Conservation (phyloP, 2,329 filamentous ascomycete genomes). For the Fusarium tjaetaba region DNA sequence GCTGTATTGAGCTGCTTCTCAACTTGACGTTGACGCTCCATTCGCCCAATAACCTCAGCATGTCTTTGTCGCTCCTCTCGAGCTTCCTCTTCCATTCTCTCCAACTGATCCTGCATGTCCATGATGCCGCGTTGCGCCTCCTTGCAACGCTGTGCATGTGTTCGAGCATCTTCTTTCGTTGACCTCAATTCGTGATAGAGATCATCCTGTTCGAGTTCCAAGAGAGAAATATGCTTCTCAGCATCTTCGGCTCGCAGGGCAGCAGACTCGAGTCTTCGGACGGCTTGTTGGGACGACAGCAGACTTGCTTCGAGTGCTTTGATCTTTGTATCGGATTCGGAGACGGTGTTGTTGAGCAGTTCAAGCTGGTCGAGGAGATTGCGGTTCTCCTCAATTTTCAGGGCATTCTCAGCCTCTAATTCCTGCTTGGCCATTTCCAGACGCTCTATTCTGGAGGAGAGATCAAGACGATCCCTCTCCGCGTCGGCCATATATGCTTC, state of each 20-base stretch:
- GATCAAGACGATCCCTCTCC: slow-evolving; percentile 81
- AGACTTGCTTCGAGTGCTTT: slow-evolving; percentile 80
- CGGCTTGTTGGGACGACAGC: slow-evolving; percentile 78
- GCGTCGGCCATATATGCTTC: slow-evolving; percentile 94
- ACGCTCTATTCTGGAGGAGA: slow-evolving; percentile 77
- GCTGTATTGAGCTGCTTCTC: slow-evolving; percentile 85
- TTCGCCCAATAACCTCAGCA: slow-evolving; percentile 79
- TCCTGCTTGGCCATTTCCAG: slow-evolving; percentile 79
- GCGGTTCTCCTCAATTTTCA: slow-evolving; percentile 84
- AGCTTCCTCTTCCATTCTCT: slow-evolving; percentile 86
- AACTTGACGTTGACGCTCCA: slow-evolving; percentile 84
- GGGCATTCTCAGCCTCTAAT: slow-evolving; percentile 80
- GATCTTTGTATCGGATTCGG: slow-evolving; percentile 83
- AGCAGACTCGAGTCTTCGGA: slow-evolving; percentile 78
- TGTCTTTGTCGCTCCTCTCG: slow-evolving; percentile 83
- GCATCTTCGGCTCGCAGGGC: slow-evolving; percentile 80
- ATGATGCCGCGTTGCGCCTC: slow-evolving; percentile 82
- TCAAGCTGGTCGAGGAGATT: slow-evolving; percentile 86
- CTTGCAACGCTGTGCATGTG: slow-evolving; percentile 84
- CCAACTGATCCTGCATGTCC: slow-evolving; percentile 86
- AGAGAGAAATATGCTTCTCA: slow-evolving; percentile 79
- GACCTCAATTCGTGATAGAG: slow-evolving; percentile 74
- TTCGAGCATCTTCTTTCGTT: slow-evolving; percentile 79
- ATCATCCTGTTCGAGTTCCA: slow-evolving; percentile 83
- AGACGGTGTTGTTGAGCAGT: slow-evolving; percentile 78